Evolutionary conservation across 2,329 filamentous ascomycete genomes (phyloP).

Genomic region (Hypoxylon sp.): DNA sequence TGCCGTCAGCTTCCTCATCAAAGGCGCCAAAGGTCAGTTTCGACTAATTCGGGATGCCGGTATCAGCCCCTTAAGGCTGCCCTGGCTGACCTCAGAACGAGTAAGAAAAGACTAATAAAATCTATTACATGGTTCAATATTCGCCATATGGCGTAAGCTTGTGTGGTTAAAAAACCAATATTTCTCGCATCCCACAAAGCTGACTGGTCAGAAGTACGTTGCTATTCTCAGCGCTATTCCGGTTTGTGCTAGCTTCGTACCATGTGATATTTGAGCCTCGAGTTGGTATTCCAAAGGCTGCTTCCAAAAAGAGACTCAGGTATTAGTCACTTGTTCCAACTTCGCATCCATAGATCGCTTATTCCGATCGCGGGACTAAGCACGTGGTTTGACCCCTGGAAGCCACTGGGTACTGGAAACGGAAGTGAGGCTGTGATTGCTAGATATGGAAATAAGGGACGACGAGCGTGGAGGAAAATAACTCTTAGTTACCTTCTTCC

Average conservation of each 20-base stretch:
- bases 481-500: no score
- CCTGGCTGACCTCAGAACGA: conserved; percentile 25
- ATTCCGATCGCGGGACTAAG: background rate
- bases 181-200: conserved; percentile 14
- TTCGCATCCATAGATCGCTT: background rate
- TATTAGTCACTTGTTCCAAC: background rate
- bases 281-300: background rate
- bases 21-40: conserved; percentile 11
- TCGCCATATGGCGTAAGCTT: conserved; percentile 4
- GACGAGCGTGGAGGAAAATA: no score
- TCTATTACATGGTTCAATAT: conserved; percentile 5
- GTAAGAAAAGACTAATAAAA: background rate
- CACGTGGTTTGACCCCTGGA: no score
- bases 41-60: conserved; percentile 11
- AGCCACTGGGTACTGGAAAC: no score
- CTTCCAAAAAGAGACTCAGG: background rate
- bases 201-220: conserved; percentile 11
- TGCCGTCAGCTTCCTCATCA: conserved; percentile 15
- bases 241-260: background rate
- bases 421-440: no score
- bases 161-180: background rate
- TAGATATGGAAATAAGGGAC: no score
- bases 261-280: background rate
- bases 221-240: conserved; percentile 12
- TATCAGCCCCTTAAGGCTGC: background rate